phyloP scores from a whole-genome alignment of 1,284 basidiomycete species.

The Sporisorium iseilematis-ciliati region DNA sequence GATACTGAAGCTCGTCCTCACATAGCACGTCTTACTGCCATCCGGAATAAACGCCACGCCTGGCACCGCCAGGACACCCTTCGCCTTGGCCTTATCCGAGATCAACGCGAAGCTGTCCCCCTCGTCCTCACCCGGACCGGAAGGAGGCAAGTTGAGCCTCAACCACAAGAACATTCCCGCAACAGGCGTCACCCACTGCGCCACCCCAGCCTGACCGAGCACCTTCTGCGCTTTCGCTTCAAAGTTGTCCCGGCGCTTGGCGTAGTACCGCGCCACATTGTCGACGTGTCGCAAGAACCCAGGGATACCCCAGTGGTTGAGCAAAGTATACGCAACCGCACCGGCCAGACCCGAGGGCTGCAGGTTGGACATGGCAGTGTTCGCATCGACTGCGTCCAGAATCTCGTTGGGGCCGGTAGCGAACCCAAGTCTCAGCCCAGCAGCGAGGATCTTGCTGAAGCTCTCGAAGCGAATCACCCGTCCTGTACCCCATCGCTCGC shows the following conservation, averaged over 20 bases:
- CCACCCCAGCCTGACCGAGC: slow-evolving; percentile 72
- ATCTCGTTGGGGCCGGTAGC: slow-evolving; percentile 82
- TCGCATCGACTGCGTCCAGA: slow-evolving; percentile 80
- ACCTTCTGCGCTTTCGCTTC: slow-evolving; percentile 81
- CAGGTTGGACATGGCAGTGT: slow-evolving; percentile 79
- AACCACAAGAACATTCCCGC: slow-evolving; percentile 76
- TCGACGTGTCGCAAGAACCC: slow-evolving; percentile 82
- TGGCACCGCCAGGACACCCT: slow-evolving; percentile 88
- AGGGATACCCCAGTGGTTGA: slow-evolving; percentile 77
- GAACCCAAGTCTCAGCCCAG: slow-evolving; percentile 77
- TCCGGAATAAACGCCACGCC: slow-evolving; percentile 73
- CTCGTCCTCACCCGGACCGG: slow-evolving; percentile 37
- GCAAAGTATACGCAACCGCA: slow-evolving; percentile 78
- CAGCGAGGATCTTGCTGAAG: slow-evolving; percentile 75
- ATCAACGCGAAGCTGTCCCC: slow-evolving; percentile 85
- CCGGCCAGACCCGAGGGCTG: slow-evolving; percentile 80
- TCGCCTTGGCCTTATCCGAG: slow-evolving; percentile 80
- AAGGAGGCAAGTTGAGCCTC: slow-evolving; percentile 64
- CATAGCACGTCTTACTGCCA: slow-evolving; percentile 56
- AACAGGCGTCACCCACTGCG: slow-evolving; percentile 81
- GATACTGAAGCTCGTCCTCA: slow-evolving; percentile 64
- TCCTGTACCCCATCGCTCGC: slow-evolving; percentile 58
- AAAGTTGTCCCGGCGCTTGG: slow-evolving; percentile 82
- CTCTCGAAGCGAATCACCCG: slow-evolving; percentile 67
- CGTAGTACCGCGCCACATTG: slow-evolving; percentile 81